Evolutionary conservation across 257 asterid species (phyloP).

Genomic region (Cynanchum wilfordii): DNA sequence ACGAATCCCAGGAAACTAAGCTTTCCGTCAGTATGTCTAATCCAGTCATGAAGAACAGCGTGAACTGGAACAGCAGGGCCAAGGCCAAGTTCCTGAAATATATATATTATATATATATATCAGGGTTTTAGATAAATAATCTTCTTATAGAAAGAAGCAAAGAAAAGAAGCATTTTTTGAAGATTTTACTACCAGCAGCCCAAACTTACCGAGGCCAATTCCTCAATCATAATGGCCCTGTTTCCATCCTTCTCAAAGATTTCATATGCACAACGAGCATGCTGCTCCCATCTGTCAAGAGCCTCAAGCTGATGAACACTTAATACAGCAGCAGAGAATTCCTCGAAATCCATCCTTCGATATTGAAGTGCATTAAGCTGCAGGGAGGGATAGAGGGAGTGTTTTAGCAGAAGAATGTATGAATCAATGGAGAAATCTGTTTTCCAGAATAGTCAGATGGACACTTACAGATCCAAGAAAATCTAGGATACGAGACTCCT

Average conservation of each 20-base stretch:
- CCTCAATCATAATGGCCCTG: constrained; percentile 83
- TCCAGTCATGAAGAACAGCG: constrained; percentile 85
- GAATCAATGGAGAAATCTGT: neutral
- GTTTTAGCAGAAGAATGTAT: constrained; percentile 17
- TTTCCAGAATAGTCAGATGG: neutral
- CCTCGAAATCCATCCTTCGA: constrained; percentile 95
- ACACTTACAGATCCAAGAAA: constrained; percentile 65
- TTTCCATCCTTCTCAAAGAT: constrained; percentile 87
- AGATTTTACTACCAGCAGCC: neutral
- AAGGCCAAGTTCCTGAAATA: constrained; percentile 79
- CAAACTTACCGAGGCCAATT: constrained; percentile 76
- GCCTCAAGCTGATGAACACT: constrained; percentile 84
- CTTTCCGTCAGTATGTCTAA: constrained; percentile 79
- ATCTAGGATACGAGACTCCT: constrained; percentile 70
- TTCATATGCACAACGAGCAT: constrained; percentile 85
- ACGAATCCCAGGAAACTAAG: constrained; percentile 82
- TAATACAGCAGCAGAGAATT: constrained; percentile 73
- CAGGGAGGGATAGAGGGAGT: neutral
- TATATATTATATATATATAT: neutral
- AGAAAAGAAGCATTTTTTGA: neutral
- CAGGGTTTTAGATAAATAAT: neutral
- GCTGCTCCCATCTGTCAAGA: constrained; percentile 80
- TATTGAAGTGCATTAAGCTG: constrained; percentile 91
- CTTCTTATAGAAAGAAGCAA: neutral
- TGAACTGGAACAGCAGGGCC: constrained; percentile 80